Evolutionary conservation across 805 yeast species (phyloP).

Genomic region (Yamadazyma scolyti): DNA sequence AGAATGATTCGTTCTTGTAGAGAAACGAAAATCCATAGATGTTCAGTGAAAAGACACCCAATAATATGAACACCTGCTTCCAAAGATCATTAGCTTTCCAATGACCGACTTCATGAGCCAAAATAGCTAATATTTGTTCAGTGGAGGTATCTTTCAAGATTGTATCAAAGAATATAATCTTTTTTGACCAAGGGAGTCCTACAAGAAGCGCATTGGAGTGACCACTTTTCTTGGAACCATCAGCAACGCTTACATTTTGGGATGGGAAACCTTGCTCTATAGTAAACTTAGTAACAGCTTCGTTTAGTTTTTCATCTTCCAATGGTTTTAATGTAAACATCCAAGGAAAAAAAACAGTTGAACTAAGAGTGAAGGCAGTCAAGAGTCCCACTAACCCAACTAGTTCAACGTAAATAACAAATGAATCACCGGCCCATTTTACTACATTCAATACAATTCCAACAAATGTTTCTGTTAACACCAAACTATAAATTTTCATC

Average conservation of each 20-base stretch:
- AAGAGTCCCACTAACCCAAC: slow-evolving; percentile 69
- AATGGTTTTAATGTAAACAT: slow-evolving; percentile 88
- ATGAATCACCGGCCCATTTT: background rate
- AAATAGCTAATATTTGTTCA: slow-evolving; percentile 1
- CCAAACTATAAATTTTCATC: too few relatives aligned
- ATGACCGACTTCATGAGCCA: slow-evolving; percentile 2
- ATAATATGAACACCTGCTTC: slow-evolving; percentile 1
- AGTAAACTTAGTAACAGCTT: slow-evolving; percentile 76
- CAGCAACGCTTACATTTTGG: slow-evolving; percentile 76
- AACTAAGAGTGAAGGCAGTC: slow-evolving; percentile 67
- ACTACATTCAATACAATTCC: background rate
- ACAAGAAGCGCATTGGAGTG: slow-evolving; percentile 95
- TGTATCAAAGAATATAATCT: slow-evolving; percentile 90
- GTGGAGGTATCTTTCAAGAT: slow-evolving; percentile 71
- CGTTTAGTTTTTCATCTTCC: slow-evolving; percentile 81
- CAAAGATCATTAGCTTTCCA: slow-evolving; percentile 1
- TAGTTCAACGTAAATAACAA: slow-evolving; percentile 41
- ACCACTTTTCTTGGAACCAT: slow-evolving; percentile 92
- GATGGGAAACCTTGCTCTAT: slow-evolving; percentile 74
- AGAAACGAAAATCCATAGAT: slow-evolving; percentile 1
- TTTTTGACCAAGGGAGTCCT: slow-evolving; percentile 94
- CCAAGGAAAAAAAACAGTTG: slow-evolving; percentile 82
- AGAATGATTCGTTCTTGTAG: slow-evolving; percentile 1
- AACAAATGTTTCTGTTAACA: slow-evolving; percentile 1
- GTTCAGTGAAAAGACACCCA: background rate